phyloP scores from a whole-genome alignment of 2,329 filamentous ascomycete genomes.

The Hypoxylon sp. region DNA sequence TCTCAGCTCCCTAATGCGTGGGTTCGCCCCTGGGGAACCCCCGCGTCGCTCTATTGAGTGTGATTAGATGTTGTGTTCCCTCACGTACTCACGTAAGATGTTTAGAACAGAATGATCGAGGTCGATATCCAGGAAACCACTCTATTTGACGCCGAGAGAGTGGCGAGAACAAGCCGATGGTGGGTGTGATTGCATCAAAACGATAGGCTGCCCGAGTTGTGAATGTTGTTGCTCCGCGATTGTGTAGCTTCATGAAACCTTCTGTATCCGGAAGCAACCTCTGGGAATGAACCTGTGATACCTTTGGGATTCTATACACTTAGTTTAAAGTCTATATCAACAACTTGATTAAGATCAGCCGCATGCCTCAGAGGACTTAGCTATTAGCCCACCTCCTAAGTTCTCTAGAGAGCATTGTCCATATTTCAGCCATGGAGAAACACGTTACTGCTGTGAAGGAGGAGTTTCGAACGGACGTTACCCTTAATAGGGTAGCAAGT shows the following conservation, averaged over 20 bases:
- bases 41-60: slow-evolving; percentile 6
- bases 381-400: too few species aligned
- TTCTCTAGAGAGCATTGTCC: too few species aligned
- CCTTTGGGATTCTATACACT: slow-evolving; percentile 12
- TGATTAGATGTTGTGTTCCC: slow-evolving; percentile 26
- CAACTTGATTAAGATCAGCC: slow-evolving; percentile 20
- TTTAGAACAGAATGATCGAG: slow-evolving; percentile 6
- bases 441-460: slow-evolving; percentile 40
- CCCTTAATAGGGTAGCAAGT: slow-evolving; percentile 47
- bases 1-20: slow-evolving; percentile 15
- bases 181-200: slow-evolving; percentile 32
- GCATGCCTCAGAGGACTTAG: slow-evolving; percentile 9
- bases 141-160: slow-evolving; percentile 38
- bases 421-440: slow-evolving; percentile 37
- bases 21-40: too few species aligned
- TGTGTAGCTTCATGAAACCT: slow-evolving; percentile 32
- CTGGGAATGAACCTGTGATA: neutral
- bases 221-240: slow-evolving; percentile 17
- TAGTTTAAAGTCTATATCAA: slow-evolving; percentile 26
- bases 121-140: slow-evolving; percentile 4
- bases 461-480: slow-evolving; percentile 51
- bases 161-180: slow-evolving; percentile 44
- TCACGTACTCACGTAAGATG: neutral
- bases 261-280: slow-evolving; percentile 33
- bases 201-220: slow-evolving; percentile 26